Base-by-base conservation (phyloP, 805 yeast genomes). In the Candida fluviatilis region DNA sequence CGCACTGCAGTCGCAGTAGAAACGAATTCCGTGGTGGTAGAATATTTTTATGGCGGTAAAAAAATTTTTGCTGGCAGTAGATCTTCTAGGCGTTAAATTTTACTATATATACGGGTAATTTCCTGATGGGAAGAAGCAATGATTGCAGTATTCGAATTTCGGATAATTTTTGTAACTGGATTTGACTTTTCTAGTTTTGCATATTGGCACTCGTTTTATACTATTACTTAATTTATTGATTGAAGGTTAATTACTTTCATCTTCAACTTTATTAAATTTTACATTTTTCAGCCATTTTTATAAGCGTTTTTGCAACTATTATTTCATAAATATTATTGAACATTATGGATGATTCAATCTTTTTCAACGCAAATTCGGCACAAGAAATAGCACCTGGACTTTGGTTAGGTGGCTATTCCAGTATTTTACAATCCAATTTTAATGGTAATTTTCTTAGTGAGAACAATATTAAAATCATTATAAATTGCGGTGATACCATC, bases 401-500 rank as follows among this genome's bases (percentile, higher is more conserved):
- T 6, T 58, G 62, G 60, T 35, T 57, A 26, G 64, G 62, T 8
- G 43, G 54, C 3, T 54, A 51, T 40, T 14, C 31, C 17, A 30
- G 44, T 11, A 21, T 45, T 4, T 35, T 47, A 11, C 30, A 34
- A 12, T 7, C 27, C n/a, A 14, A 17, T 6, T 33, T 14, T 16
- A 39, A 50, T 35, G 37, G 17, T 10, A 34, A 41, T 7, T 50
- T 52, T 37, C 38, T 62, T 18, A 40, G 42, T 12, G 31, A 41
- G 19, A 43, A 46, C 33, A 61, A 63, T 35, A 57, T 64, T 34
- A 64, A 67, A 45, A 60, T 67, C 12, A 52, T 67, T 21, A 58
- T 67, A 34, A 67, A 67, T 47, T 67, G 72, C 40, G 60, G 62
- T 3, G 45, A 58, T 13, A 64, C 71, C 1, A 42, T 44, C 31